phyloP scores from a whole-genome alignment of 2,329 filamentous ascomycete genomes.

The Scedosporium dehoogii region DNA sequence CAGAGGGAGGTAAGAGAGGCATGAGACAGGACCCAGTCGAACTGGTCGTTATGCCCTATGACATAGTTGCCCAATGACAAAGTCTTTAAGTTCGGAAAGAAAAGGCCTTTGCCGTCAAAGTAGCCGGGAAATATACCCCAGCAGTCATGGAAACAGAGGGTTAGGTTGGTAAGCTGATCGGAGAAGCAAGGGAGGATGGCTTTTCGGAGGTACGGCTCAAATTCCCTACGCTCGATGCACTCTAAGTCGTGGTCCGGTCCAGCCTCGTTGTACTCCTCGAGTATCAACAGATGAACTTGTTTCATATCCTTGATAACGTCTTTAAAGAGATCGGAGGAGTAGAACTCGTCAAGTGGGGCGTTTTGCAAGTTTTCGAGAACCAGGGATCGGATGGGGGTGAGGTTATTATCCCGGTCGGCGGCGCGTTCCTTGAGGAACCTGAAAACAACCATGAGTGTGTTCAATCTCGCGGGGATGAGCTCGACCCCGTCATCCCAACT shows the following conservation, averaged over 20 bases:
- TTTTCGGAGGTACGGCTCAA: slow-evolving; percentile 14
- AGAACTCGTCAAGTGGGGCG: slow-evolving; percentile 6
- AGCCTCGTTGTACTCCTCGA: slow-evolving; percentile 1
- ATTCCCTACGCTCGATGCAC: slow-evolving; percentile 11
- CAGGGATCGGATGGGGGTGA: slow-evolving; percentile 10
- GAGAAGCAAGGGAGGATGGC: slow-evolving; percentile 10
- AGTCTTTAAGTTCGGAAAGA: slow-evolving; percentile 12
- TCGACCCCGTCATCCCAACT: neutral
- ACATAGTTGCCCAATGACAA: slow-evolving; percentile 10
- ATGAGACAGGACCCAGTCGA: slow-evolving; percentile 15
- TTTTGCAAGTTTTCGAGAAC: slow-evolving; percentile 14
- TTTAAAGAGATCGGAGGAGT: slow-evolving; percentile 6
- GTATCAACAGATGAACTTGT: slow-evolving; percentile 10
- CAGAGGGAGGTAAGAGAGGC: slow-evolving; percentile 7
- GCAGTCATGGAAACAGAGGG: slow-evolving; percentile 9
- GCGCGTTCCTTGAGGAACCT: slow-evolving; percentile 10
- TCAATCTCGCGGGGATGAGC: neutral
- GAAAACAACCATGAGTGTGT: slow-evolving; percentile 10
- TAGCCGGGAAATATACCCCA: slow-evolving; percentile 14
- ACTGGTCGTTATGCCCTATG: slow-evolving; percentile 14
- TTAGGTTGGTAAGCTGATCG: slow-evolving; percentile 13
- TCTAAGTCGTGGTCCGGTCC: slow-evolving; percentile 11
- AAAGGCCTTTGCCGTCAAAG: slow-evolving; percentile 13
- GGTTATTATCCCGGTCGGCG: neutral
- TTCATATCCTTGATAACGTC: slow-evolving; percentile 10